Evolutionary conservation across 164 flowering plant species (phyloP).

Genomic region (Brasenia schreberi): DNA sequence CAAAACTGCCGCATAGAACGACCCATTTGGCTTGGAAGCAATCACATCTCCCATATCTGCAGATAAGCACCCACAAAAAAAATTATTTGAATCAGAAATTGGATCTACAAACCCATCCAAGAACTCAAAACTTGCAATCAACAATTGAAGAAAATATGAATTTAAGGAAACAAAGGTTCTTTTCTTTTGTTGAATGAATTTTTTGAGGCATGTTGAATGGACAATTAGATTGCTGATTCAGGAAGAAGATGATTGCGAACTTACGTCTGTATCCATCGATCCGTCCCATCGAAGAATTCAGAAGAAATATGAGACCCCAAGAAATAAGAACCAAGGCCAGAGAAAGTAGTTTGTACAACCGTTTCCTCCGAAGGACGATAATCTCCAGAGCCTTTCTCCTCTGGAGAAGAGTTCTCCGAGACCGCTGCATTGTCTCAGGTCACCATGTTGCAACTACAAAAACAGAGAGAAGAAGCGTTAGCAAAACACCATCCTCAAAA

Average conservation of each 20-base stretch:
- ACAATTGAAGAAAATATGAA: too few species aligned
- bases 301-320: conserved; percentile 68
- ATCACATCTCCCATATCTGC: background rate
- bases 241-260: background rate
- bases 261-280: conserved; percentile 49
- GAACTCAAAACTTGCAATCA: too few species aligned
- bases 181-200: too few species aligned
- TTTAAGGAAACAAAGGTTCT: too few species aligned
- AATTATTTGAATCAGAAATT: too few species aligned
- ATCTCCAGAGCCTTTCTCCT: conserved; percentile 50
- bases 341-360: conserved; percentile 40
- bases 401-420: conserved; percentile 76
- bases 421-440: conserved; percentile 88
- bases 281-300: conserved; percentile 55
- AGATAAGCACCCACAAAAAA: too few species aligned
- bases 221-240: background rate
- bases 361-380: conserved; percentile 25
- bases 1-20: background rate
- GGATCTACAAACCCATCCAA: too few species aligned
- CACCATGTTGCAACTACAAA: conserved; percentile 2
- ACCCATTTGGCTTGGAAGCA: background rate
- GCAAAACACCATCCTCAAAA: too few species aligned
- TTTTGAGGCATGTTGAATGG: too few species aligned
- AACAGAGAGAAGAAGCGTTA: background rate
- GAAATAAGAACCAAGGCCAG: conserved; percentile 44